These are phyloP conservation scores for Penicillium robsamsonii DNA, from an alignment of 495 filamentous ascomycete genomes.

Conservation along the genomic window DNA sequence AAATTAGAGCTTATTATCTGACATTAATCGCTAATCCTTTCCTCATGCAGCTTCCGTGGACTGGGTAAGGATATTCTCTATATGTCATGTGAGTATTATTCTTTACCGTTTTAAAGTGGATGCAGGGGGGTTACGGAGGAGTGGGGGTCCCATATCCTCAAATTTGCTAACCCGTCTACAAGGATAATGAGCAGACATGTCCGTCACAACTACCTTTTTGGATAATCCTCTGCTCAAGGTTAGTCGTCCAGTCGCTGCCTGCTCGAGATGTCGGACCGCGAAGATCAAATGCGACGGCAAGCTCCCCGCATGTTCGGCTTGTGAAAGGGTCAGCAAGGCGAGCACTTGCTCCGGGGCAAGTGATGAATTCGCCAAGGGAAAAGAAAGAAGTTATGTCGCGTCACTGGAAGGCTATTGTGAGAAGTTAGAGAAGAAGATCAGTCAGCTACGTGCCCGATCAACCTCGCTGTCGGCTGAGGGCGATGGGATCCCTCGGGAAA, in stretches of 20 bases:
- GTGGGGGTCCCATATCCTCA: not conserved
- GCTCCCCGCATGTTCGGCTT: slow-evolving; percentile 87
- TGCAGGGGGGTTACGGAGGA: not conserved
- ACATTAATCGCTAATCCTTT: slow-evolving; percentile 2
- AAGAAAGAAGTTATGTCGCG: slow-evolving; percentile 92
- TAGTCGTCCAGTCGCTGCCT: slow-evolving; percentile 87
- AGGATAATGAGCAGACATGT: slow-evolving; percentile 22
- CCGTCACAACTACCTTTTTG: slow-evolving; percentile 37
- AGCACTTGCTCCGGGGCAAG: slow-evolving; percentile 88
- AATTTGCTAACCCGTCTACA: not conserved
- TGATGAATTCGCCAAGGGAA: slow-evolving; percentile 90
- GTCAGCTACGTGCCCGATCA: slow-evolving; percentile 55
- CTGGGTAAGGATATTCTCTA: not conserved
- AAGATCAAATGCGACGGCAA: slow-evolving; percentile 98
- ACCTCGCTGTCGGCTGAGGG: slow-evolving; percentile 58
- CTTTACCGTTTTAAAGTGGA: not conserved
- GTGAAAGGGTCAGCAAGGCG: slow-evolving; percentile 77
- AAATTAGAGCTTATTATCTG: slow-evolving; percentile 3
- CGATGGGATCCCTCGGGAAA: slow-evolving; percentile 58
- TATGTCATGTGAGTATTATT: not conserved
- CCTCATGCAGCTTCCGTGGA: slow-evolving; percentile 13
- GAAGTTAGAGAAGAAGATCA: slow-evolving; percentile 71
- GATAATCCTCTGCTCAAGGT: slow-evolving; percentile 84
- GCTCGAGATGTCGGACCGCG: slow-evolving; percentile 84
- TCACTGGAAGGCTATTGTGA: slow-evolving; percentile 86